Percentiles rank a stretch among this genome's conserved stretches.
Conservation (phyloP, 2,329 filamentous ascomycete genomes). For the Colletotrichum trifolii region DNA sequence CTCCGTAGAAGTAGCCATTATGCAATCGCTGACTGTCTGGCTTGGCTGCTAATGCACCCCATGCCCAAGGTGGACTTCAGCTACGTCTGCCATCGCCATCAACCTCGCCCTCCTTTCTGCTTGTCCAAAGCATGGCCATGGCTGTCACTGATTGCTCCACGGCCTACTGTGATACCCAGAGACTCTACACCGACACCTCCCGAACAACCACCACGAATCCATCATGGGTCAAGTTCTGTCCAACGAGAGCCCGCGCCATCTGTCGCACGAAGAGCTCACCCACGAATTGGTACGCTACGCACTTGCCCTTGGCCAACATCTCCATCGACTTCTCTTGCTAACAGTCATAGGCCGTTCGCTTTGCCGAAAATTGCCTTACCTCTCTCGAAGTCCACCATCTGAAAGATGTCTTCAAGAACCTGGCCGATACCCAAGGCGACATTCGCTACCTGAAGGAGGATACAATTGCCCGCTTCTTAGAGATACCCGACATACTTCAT, state of each 20-base stretch:
- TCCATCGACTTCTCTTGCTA: constrained; percentile 8
- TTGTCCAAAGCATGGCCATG: constrained; percentile 12
- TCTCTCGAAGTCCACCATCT: constrained; percentile 79
- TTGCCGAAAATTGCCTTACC: constrained; percentile 77
- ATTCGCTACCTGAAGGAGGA: constrained; percentile 76
- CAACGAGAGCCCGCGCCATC: constrained; percentile 54
- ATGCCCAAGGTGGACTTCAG: not conserved
- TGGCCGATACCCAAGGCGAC: constrained; percentile 72
- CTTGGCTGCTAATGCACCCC: constrained; percentile 3
- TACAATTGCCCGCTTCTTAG: constrained; percentile 77
- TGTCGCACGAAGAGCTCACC: constrained; percentile 63
- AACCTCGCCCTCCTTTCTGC: not conserved
- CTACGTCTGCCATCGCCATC: not conserved
- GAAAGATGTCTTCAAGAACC: constrained; percentile 76
- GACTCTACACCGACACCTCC: not conserved
- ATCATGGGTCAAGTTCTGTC: constrained; percentile 66
- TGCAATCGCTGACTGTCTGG: constrained; percentile 4
- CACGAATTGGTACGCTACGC: constrained; percentile 59
- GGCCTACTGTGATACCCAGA: not conserved
- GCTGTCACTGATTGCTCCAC: constrained; percentile 1
- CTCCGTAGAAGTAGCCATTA: constrained; percentile 17
- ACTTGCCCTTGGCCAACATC: not conserved
- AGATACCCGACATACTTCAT: constrained; percentile 76
- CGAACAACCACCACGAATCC: constrained; percentile 1
- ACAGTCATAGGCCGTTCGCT: constrained; percentile 64